These are phyloP conservation scores for Macrolepiota fuliginosa DNA, from an alignment of 768 basidiomycete genomes.

Conservation along the genomic window DNA sequence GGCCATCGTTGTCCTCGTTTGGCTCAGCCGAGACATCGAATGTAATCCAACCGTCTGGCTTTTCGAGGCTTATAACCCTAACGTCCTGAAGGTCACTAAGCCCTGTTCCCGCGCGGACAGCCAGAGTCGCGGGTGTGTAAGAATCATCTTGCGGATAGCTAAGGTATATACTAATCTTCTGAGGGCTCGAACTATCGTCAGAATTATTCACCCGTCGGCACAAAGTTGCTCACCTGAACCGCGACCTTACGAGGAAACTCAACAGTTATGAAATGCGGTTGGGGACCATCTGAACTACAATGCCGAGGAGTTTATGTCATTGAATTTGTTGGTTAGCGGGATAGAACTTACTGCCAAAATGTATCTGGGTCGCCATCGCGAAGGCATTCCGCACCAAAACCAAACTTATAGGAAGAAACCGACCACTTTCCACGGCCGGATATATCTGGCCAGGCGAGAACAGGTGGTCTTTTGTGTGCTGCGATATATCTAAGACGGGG, in stretches of 20 bases:
- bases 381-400: constrained; percentile 92
- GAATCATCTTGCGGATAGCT: constrained; percentile 89
- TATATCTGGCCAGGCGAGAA: constrained; percentile 77
- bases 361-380: constrained; percentile 87
- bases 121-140: constrained; percentile 91
- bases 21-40: constrained; percentile 81
- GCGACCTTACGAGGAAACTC: constrained; percentile 90
- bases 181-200: not conserved
- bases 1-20: constrained; percentile 74
- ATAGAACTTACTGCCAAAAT: constrained; percentile 89
- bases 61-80: constrained; percentile 77
- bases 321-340: not conserved
- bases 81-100: constrained; percentile 92
- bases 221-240: constrained; percentile 59
- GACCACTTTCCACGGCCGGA: constrained; percentile 91
- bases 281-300: constrained; percentile 85
- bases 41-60: constrained; percentile 93
- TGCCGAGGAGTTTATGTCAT: not conserved
- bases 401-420: constrained; percentile 95
- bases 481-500: constrained; percentile 1
- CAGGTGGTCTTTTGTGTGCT: constrained; percentile 39
- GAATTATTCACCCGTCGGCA: not conserved
- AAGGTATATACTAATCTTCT: constrained; percentile 88
- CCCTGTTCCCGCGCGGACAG: constrained; percentile 90
- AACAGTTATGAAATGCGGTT: constrained; percentile 93